Conservation (phyloP, 371 early-diverging fungal genomes). For the Batrachochytrium dendrobatidis region DNA sequence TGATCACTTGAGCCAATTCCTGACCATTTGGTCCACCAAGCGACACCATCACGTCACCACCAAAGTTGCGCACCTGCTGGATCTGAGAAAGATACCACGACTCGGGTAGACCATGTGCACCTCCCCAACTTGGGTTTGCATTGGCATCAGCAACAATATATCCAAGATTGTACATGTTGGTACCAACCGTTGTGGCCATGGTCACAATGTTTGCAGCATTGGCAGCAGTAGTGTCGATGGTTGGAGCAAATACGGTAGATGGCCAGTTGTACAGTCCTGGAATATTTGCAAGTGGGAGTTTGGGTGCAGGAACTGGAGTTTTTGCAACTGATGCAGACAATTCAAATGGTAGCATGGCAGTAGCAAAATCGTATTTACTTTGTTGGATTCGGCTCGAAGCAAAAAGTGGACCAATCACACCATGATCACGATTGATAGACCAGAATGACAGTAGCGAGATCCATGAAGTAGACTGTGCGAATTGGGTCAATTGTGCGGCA, state of each 20-base stretch:
- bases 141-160: slow-evolving; percentile 23
- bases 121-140: slow-evolving; percentile 24
- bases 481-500: slow-evolving; percentile 17
- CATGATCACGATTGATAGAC: slow-evolving; percentile 21
- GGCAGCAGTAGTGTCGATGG: slow-evolving; percentile 18
- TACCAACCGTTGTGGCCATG: slow-evolving; percentile 11
- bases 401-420: slow-evolving; percentile 10
- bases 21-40: slow-evolving; percentile 25
- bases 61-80: slow-evolving; percentile 7
- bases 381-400: slow-evolving; percentile 15
- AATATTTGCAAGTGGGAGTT: neutral
- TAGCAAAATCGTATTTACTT: slow-evolving; percentile 16
- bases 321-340: neutral
- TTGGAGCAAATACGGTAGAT: slow-evolving; percentile 22
- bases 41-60: slow-evolving; percentile 27
- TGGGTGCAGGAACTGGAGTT: neutral
- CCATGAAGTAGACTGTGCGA: slow-evolving; percentile 15
- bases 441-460: slow-evolving; percentile 23
- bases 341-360: slow-evolving; percentile 6
- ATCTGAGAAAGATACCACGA: slow-evolving; percentile 14
- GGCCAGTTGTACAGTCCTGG: slow-evolving; percentile 10
- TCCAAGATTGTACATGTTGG: slow-evolving; percentile 18
- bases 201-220: slow-evolving; percentile 11
- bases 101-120: neutral
- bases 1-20: slow-evolving; percentile 23